Percentiles rank a stretch among this genome's conserved stretches.
These are phyloP conservation scores for Ophiostoma sp. DNA, from an alignment of 2,329 filamentous ascomycete species.

Conservation along the genomic window DNA sequence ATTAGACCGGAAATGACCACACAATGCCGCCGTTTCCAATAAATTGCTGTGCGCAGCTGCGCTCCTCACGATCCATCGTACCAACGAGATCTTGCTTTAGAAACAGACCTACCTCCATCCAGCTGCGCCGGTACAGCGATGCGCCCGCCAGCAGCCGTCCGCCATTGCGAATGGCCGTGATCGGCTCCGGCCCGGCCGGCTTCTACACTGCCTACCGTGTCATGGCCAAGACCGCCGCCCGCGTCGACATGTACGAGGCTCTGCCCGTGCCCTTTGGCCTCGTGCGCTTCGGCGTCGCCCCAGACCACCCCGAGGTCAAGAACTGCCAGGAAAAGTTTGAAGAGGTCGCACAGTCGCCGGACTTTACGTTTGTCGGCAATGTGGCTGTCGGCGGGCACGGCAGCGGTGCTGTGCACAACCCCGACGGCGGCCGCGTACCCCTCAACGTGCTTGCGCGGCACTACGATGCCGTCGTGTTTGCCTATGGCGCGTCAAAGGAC, in stretches of 20 bases:
- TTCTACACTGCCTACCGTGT: constrained; percentile 91
- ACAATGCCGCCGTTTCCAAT: not conserved
- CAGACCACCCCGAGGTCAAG: constrained; percentile 98
- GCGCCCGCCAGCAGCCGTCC: not conserved
- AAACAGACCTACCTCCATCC: not conserved
- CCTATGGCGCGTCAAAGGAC: constrained; percentile 87
- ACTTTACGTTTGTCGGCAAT: constrained; percentile 90
- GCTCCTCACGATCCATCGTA: not conserved
- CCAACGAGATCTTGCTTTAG: not conserved
- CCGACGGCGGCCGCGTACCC: constrained; percentile 51
- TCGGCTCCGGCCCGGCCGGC: constrained; percentile 90
- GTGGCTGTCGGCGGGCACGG: constrained; percentile 56
- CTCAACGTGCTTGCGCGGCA: constrained; percentile 66
- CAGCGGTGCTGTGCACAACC: constrained; percentile 38
- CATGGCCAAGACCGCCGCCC: constrained; percentile 66
- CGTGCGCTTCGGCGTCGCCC: constrained; percentile 91
- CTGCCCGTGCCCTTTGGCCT: constrained; percentile 89
- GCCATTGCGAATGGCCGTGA: constrained; percentile 70
- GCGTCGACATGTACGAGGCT: constrained; percentile 93
- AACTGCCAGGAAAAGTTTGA: constrained; percentile 94
- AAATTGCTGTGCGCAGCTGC: not conserved
- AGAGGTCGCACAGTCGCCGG: constrained; percentile 73
- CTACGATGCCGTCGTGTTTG: constrained; percentile 88
- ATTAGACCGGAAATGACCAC: not conserved
- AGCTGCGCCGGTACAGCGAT: not conserved